Evolutionary conservation across 768 basidiomycete genomes (phyloP).

Genomic region (Sistotremastrum suecicum): DNA sequence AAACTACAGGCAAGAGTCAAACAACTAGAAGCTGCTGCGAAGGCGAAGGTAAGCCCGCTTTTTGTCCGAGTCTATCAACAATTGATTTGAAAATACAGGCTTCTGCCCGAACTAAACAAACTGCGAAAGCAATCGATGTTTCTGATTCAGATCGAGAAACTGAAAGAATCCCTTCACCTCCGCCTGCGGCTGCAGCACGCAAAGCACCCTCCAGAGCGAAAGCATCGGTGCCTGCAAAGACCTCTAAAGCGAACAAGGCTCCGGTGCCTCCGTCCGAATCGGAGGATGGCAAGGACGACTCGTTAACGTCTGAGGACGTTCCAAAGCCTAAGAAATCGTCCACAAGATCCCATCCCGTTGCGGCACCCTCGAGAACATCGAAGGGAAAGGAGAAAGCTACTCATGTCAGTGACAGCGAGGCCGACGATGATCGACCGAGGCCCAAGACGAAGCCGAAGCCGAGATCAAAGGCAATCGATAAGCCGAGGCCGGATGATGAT

Average conservation of each 20-base stretch:
- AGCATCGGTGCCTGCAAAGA: conserved; percentile 7
- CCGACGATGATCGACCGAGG: conserved; percentile 14
- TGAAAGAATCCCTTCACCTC: conserved; percentile 25
- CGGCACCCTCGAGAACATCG: too few relatives aligned
- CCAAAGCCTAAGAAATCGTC: not conserved
- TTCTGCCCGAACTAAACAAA: conserved; percentile 23
- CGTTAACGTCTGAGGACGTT: not conserved
- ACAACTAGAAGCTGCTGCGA: too few relatives aligned
- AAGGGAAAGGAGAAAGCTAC: not conserved
- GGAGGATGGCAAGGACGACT: not conserved
- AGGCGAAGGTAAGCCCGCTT: conserved; percentile 26
- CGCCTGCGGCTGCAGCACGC: not conserved
- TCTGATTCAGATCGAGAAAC: conserved; percentile 29
- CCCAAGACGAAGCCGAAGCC: conserved; percentile 3
- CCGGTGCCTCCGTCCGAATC: not conserved
- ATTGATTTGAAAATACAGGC: conserved; percentile 16
- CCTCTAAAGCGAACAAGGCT: not conserved
- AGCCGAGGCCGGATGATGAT: not conserved
- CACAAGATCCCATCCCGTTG: not conserved
- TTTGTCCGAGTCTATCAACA: not conserved
- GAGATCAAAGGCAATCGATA: too few relatives aligned
- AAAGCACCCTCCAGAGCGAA: conserved; percentile 14
- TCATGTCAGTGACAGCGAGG: conserved; percentile 16
- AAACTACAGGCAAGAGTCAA: conserved; percentile 21
- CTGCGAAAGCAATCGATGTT: conserved; percentile 11